Base-by-base conservation (phyloP, 2,329 filamentous ascomycete genomes). In the Pseudogymnoascus pannorum region DNA sequence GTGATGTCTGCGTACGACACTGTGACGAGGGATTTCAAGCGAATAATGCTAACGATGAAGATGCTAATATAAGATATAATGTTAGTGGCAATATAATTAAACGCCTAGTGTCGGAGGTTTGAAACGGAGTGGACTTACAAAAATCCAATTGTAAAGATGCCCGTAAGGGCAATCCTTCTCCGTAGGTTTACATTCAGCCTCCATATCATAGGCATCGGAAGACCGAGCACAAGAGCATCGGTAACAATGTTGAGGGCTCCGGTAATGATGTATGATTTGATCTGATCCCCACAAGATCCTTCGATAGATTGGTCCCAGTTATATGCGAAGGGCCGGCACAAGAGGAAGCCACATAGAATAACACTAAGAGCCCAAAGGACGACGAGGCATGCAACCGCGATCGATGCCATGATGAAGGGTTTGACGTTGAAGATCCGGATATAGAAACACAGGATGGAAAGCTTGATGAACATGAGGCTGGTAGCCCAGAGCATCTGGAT, bases 131-230 rank as follows among this genome's bases (percentile, higher is more conserved):
- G 1, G 12, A 73, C 76, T 72, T 69, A 78, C 74, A 77, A 74
- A 4, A 74, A 65, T 31, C 78, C 78, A 9, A 79, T 68, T 1
- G 73, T 67, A 65, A 80, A 78, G 6, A 79, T 71, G 29, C 73
- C 62, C 62, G 76, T 75, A 33, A 80, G 64, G 2, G 72, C 74
- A 22, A 74, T 68, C 66, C 78, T 80, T 48, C 77, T 74, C 9
- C 68, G 68, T 4, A 67, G 64, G 2, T 73, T 73, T 60, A 81
- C 70, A 59, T 79, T 76, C 48, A 79, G 75, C 16, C 70, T 65
- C 72, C 77, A 77, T 12, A 82, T 73, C 18, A 77, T 77, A 22
- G 76, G 73, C 62, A 82, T 74, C 1, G 80, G 79, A 44, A 82
- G 67, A 16, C 73, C 33, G 40, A 82, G 68, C 40, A 82, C 76